Conservation (phyloP, 202 grass and related monocot genomes). For the Panicum virgatum region DNA sequence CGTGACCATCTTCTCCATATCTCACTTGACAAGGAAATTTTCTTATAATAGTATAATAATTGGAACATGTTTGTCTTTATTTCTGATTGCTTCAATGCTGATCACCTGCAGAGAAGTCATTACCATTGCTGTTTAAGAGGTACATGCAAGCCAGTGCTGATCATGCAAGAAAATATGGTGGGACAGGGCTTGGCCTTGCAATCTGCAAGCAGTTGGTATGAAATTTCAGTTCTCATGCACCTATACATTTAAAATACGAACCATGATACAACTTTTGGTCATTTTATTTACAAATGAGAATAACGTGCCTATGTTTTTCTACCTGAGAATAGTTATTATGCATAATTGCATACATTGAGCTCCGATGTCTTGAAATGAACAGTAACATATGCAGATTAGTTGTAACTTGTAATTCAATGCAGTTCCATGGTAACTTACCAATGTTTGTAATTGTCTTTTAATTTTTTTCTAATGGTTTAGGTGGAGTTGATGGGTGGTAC, state of each 20-base stretch:
- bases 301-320: neutral
- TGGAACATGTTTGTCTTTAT: constrained; percentile 15
- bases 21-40: neutral
- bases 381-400: constrained; percentile 17
- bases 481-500: constrained; percentile 89
- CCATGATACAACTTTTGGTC: neutral
- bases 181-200: constrained; percentile 92
- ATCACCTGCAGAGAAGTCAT: constrained; percentile 68
- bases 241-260: constrained; percentile 3
- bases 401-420: constrained; percentile 23
- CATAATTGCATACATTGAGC: neutral
- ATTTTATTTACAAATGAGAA: neutral
- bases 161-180: constrained; percentile 93
- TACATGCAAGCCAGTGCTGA: constrained; percentile 95
- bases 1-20: neutral
- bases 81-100: constrained; percentile 38
- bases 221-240: constrained; percentile 5
- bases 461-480: constrained; percentile 48
- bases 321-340: neutral
- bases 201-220: constrained; percentile 98
- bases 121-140: constrained; percentile 78
- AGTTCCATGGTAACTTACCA: constrained; percentile 12
- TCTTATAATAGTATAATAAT: constrained; percentile 15
- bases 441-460: constrained; percentile 24
- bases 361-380: constrained; percentile 11